Evolutionary conservation across 345 rosid genomes (phyloP).

Genomic region (Brassica nigra): DNA sequence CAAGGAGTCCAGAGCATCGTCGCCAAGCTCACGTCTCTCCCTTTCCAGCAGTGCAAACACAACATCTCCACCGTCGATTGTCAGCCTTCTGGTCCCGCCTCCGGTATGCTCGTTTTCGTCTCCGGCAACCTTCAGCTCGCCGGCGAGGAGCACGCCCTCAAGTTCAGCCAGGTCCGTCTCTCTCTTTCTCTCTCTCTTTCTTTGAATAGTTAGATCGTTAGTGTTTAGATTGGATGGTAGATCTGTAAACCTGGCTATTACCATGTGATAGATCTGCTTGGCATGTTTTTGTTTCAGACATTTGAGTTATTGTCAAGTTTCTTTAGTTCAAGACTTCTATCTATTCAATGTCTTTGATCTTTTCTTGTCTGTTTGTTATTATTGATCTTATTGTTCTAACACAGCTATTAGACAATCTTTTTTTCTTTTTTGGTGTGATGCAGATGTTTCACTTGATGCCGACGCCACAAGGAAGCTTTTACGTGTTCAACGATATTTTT

Average conservation of each 20-base stretch:
- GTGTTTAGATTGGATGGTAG: not conserved
- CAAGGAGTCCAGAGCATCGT: conserved; percentile 80
- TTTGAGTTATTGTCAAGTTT: not conserved
- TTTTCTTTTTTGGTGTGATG: conserved; percentile 17
- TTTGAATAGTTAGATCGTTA: not conserved
- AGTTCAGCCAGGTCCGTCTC: conserved; percentile 68
- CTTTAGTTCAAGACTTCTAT: not conserved
- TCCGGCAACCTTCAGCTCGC: conserved; percentile 87
- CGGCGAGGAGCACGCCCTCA: conserved; percentile 91
- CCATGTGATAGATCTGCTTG: not conserved
- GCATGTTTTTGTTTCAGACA: not conserved
- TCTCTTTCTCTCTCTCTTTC: not conserved
- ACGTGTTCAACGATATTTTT: conserved; percentile 90
- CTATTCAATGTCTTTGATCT: not conserved
- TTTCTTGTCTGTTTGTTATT: not conserved
- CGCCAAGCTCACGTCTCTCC: conserved; percentile 75
- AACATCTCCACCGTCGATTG: conserved; percentile 82
- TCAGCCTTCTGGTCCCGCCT: conserved; percentile 95
- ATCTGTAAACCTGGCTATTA: not conserved
- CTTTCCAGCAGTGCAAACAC: conserved; percentile 95
- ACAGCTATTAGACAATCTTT: not conserved
- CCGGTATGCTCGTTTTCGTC: conserved; percentile 93
- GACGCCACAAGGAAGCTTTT: conserved; percentile 88
- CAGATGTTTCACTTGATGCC: conserved; percentile 99
- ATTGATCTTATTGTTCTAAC: conserved; percentile 7